Percentiles rank a stretch among this genome's conserved stretches.
These are phyloP conservation scores for Tetraselmis chui DNA, from an alignment of 139 green algal species.

Conservation along the genomic window DNA sequence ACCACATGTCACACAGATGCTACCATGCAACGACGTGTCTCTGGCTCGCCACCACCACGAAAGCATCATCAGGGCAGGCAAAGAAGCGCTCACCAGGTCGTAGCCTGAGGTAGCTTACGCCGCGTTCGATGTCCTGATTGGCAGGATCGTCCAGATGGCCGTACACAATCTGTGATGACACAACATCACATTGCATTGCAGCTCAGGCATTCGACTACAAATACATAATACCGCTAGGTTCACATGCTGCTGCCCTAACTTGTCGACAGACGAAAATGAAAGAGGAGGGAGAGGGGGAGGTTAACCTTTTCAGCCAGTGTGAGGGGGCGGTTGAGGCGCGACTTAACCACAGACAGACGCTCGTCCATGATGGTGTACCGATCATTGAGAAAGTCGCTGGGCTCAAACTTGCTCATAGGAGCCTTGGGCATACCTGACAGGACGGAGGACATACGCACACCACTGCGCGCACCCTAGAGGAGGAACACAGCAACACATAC, in stretches of 20 bases:
- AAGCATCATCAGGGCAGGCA: too few relatives aligned
- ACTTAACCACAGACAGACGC: conserved; percentile 65
- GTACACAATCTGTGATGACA: conserved; percentile 77
- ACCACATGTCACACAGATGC: too few relatives aligned
- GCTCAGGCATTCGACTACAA: background rate
- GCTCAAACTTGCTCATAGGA: conserved; percentile 74
- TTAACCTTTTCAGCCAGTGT: conserved; percentile 87
- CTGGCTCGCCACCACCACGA: too few relatives aligned
- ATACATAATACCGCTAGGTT: background rate
- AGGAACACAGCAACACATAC: too few relatives aligned
- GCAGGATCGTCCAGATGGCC: conserved; percentile 88
- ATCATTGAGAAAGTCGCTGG: conserved; percentile 69
- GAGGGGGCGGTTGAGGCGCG: conserved; percentile 77
- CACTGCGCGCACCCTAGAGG: background rate
- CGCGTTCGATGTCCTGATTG: conserved; percentile 72
- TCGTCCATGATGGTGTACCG: conserved; percentile 85
- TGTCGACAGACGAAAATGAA: background rate
- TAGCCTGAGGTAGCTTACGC: conserved; percentile 79
- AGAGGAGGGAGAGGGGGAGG: background rate
- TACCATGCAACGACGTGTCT: too few relatives aligned
- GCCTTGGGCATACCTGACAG: conserved; percentile 36
- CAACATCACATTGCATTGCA: background rate
- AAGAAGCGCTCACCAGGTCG: conserved; percentile 59
- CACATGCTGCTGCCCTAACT: background rate
- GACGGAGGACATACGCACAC: background rate